Percentiles rank a stretch among this genome's conserved stretches.
Evolutionary conservation across 2,329 filamentous ascomycete genomes (phyloP).

Genomic region (Venturia effusa): DNA sequence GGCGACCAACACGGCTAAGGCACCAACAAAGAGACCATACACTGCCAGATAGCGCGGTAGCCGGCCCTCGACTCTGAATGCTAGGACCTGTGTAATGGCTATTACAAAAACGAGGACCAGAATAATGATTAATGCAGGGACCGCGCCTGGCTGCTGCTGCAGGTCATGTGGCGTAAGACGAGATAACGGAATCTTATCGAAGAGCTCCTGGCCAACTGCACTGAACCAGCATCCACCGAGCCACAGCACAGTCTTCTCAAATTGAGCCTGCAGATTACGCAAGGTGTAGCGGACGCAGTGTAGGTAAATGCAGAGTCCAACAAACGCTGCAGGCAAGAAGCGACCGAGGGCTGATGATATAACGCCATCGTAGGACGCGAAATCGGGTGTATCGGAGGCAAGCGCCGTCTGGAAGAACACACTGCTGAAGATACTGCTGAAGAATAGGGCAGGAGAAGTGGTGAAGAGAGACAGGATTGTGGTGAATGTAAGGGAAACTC

Average conservation of each 20-base stretch:
- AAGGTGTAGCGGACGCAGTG: constrained; percentile 21
- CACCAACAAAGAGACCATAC: constrained; percentile 10
- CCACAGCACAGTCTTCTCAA: constrained; percentile 28
- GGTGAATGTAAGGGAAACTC: constrained; percentile 23
- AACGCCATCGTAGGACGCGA: constrained; percentile 20
- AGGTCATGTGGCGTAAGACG: constrained; percentile 26
- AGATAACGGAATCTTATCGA: constrained; percentile 25
- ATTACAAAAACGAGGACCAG: constrained; percentile 20
- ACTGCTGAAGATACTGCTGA: constrained; percentile 21
- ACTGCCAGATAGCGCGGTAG: constrained; percentile 13
- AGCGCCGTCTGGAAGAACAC: constrained; percentile 26
- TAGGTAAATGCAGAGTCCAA: constrained; percentile 21
- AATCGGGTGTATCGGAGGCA: constrained; percentile 25
- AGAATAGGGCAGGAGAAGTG: constrained; percentile 21
- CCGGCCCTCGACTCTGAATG: constrained; percentile 23
- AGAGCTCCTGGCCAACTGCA: constrained; percentile 22
- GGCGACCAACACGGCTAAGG: constrained; percentile 2
- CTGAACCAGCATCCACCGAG: constrained; percentile 25
- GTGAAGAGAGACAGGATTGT: constrained; percentile 22
- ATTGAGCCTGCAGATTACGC: constrained; percentile 20
- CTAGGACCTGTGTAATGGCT: constrained; percentile 23
- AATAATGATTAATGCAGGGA: constrained; percentile 23
- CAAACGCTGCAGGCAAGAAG: constrained; percentile 25
- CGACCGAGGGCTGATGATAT: constrained; percentile 22
- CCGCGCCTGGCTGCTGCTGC: constrained; percentile 27